Evolutionary conservation across 1,139 yeast genomes (phyloP).

Genomic region (Suhomyces bribrorum): DNA sequence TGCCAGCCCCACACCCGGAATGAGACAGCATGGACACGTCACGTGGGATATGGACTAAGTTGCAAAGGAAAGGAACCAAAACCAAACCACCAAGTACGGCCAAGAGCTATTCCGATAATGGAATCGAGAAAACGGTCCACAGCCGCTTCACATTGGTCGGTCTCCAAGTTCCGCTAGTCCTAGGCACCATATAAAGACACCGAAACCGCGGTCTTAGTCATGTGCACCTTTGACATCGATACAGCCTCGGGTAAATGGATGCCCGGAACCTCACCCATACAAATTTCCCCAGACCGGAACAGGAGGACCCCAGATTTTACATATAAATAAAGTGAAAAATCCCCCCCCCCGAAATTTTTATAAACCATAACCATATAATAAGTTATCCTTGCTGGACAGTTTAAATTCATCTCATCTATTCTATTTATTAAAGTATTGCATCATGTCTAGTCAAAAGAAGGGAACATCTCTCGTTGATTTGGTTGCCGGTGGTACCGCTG

Average conservation of each 20-base stretch:
- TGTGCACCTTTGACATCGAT: constrained; percentile 8
- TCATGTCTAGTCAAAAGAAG: constrained; percentile 30
- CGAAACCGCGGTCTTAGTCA: constrained; percentile 14
- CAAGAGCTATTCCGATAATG: not conserved
- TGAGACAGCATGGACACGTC: not conserved
- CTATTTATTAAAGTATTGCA: not conserved
- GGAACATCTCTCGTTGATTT: constrained; percentile 65
- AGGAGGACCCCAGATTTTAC: constrained; percentile 6
- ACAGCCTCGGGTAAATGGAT: constrained; percentile 19
- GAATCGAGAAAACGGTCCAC: not conserved
- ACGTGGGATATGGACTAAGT: too few relatives aligned
- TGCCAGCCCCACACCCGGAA: not conserved
- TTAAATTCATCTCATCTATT: not conserved
- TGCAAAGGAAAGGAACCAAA: too few relatives aligned
- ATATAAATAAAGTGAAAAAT: too few relatives aligned
- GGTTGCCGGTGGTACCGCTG: constrained; percentile 96
- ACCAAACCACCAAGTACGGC: not conserved
- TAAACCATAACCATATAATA: too few relatives aligned
- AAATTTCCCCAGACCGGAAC: not conserved
- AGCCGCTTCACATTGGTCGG: not conserved
- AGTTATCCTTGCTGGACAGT: too few relatives aligned
- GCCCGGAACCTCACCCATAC: constrained; percentile 8
- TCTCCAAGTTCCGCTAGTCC: constrained; percentile 9
- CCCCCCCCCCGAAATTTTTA: too few relatives aligned
- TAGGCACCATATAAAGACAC: not conserved